Percentiles rank a stretch among this genome's conserved stretches.
These are phyloP conservation scores for Xerocomus potaroensis DNA, from an alignment of 768 basidiomycete species.

Conservation along the genomic window DNA sequence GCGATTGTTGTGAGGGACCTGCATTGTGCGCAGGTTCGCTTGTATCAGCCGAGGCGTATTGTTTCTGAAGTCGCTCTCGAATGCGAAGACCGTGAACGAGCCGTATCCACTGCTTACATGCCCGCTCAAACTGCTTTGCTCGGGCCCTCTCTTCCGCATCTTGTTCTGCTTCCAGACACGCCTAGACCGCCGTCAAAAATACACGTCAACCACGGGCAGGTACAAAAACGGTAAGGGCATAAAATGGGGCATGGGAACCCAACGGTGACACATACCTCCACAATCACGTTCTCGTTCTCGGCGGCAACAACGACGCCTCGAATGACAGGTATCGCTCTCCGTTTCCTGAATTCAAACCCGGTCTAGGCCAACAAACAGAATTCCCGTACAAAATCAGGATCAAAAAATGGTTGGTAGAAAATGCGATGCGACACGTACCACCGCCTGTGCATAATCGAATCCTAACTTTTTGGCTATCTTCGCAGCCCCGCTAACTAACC, in stretches of 20 bases:
- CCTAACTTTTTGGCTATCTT: constrained; percentile 87
- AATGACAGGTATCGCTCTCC: constrained; percentile 79
- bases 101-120: constrained; percentile 82
- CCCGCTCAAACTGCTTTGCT: constrained; percentile 71
- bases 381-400: constrained; percentile 1
- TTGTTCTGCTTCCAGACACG: constrained; percentile 79
- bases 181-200: constrained; percentile 43
- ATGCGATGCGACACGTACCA: constrained; percentile 61
- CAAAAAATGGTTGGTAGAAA: too few species aligned
- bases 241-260: constrained; percentile 3
- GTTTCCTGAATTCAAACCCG: constrained; percentile 95
- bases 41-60: constrained; percentile 48
- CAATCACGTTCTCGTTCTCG: constrained; percentile 67
- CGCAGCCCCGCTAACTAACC: constrained; percentile 73
- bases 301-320: constrained; percentile 83
- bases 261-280: constrained; percentile 56
- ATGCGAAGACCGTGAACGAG: constrained; percentile 88
- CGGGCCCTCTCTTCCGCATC: constrained; percentile 73
- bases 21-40: neutral
- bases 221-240: neutral
- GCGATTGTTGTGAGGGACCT: constrained; percentile 1
- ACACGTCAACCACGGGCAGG: constrained; percentile 7
- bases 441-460: constrained; percentile 91
- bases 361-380: constrained; percentile 46
- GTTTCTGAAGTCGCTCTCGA: constrained; percentile 72